Conservation (phyloP, 768 basidiomycete genomes). For the Termitomyces sp. region DNA sequence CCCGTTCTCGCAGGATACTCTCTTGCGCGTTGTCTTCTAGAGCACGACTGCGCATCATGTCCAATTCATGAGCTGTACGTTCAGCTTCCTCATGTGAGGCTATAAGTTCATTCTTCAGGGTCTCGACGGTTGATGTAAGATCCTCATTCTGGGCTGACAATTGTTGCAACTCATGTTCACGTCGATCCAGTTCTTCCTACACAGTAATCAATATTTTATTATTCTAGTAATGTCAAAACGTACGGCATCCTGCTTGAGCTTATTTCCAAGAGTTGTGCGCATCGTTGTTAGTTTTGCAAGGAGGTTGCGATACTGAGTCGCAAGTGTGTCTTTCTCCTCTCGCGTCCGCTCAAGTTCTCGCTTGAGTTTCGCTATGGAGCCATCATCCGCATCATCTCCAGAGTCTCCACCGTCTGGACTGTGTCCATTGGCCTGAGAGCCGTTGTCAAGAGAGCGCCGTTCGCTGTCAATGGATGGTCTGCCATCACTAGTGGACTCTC, state of each 20-base stretch:
- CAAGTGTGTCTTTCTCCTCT: slow-evolving; percentile 86
- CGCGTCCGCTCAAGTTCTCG: slow-evolving; percentile 68
- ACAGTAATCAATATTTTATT: slow-evolving; percentile 12
- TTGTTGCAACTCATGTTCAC: slow-evolving; percentile 78
- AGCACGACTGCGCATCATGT: slow-evolving; percentile 55
- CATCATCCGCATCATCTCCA: slow-evolving; percentile 32
- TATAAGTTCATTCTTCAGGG: slow-evolving; percentile 76
- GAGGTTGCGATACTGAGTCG: slow-evolving; percentile 78
- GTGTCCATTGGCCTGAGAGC: slow-evolving; percentile 25
- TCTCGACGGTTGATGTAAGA: slow-evolving; percentile 62
- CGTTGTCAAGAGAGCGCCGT: slow-evolving; percentile 27
- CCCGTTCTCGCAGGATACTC: slow-evolving; percentile 63
- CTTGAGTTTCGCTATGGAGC: slow-evolving; percentile 57
- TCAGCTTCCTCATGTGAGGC: slow-evolving; percentile 72
- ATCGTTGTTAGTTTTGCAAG: slow-evolving; percentile 88
- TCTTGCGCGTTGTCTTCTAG: slow-evolving; percentile 69
- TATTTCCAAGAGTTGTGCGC: slow-evolving; percentile 90
- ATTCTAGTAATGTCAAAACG: slow-evolving; percentile 13
- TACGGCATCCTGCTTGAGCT: slow-evolving; percentile 95
- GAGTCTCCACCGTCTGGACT: slow-evolving; percentile 21
- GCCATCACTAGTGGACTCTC: slow-evolving; percentile 21
- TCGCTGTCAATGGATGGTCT: slow-evolving; percentile 46
- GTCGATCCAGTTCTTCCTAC: slow-evolving; percentile 97
- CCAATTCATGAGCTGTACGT: slow-evolving; percentile 63
- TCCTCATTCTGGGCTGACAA: slow-evolving; percentile 77